phyloP scores from a whole-genome alignment of 2,329 filamentous ascomycete species.

The Diaporthe vaccinii region DNA sequence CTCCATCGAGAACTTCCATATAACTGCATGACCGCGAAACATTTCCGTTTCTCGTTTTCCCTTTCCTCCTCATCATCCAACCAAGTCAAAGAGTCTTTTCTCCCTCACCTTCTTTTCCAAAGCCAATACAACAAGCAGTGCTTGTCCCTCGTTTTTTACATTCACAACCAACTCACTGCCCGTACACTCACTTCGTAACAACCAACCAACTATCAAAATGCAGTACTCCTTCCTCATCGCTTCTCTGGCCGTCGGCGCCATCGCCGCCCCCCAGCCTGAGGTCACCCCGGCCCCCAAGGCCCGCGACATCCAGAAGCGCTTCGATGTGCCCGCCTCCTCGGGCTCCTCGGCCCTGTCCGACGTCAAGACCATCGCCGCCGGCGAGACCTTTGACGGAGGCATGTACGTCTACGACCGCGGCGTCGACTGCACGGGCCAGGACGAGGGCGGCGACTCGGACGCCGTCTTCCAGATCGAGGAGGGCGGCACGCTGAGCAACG shows the following conservation, averaged over 20 bases:
- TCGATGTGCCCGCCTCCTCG: slow-evolving; percentile 21
- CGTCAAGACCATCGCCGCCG: slow-evolving; percentile 19
- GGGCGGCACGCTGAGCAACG: slow-evolving; percentile 63
- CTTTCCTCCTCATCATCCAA: slow-evolving; percentile 27
- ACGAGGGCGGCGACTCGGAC: slow-evolving; percentile 47
- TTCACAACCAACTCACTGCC: background rate
- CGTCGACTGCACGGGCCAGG: slow-evolving; percentile 36
- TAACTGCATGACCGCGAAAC: slow-evolving; percentile 2
- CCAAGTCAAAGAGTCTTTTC: slow-evolving; percentile 28
- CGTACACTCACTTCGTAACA: background rate
- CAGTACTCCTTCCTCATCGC: slow-evolving; percentile 32
- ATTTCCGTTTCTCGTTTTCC: background rate
- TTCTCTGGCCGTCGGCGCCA: slow-evolving; percentile 31
- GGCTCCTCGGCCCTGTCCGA: slow-evolving; percentile 20
- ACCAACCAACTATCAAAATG: slow-evolving; percentile 17
- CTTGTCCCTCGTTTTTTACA: slow-evolving; percentile 26
- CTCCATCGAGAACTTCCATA: slow-evolving; percentile 3
- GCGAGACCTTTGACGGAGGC: slow-evolving; percentile 28
- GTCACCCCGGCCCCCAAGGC: slow-evolving; percentile 34
- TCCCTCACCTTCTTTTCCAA: slow-evolving; percentile 19
- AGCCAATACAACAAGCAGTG: slow-evolving; percentile 32
- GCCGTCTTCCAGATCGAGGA: slow-evolving; percentile 65
- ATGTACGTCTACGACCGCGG: slow-evolving; percentile 34
- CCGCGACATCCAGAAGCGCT: slow-evolving; percentile 33
- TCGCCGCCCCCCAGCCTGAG: slow-evolving; percentile 9